Base-by-base conservation (phyloP, 352 stramenopile genomes). In the Pythium grandisporangium region DNA sequence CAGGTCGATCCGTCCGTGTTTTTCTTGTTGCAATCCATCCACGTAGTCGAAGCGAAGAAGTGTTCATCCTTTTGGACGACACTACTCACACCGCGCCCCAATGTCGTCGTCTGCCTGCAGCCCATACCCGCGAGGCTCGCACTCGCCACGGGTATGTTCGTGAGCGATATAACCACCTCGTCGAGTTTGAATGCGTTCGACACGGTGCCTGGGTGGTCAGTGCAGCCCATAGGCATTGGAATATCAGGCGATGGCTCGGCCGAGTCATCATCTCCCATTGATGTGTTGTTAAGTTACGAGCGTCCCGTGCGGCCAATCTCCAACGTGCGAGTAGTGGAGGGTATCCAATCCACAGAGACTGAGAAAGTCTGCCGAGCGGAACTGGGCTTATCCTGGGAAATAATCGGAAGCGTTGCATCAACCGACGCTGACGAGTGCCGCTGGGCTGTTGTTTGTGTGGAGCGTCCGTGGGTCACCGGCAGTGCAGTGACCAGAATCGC, bases 291-390 rank as follows among this genome's bases (percentile, higher is more conserved):
- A n/a, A 42, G 24, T 8, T 44, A 41, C 38, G 42, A 44, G 40
- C 30, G 47, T 7, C 47, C 45, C 3, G 36, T 52, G 36, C 45
- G 45, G 14, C 45, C 45, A 21, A 52, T 52, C 35, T 19, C 20
- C 4, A 17, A 33, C 11, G 22, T 34, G 1, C 25, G 20, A 14
- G 21, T 30, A 16, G 17, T 52, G 19, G n/a, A n/a, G n/a, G n/a
- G n/a, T n/a, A n/a, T n/a, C n/a, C n/a, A n/a, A n/a, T n/a, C n/a
- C n/a, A n/a, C n/a, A n/a, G n/a, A n/a, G n/a, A n/a, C n/a, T n/a
- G n/a, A n/a, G n/a, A n/a, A n/a, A n/a, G n/a, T n/a, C n/a, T n/a
- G n/a, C n/a, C n/a, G n/a, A n/a, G n/a, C n/a, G n/a, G n/a, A n/a
- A n/a, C n/a, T n/a, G n/a, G n/a, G n/a, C n/a, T n/a, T n/a, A n/a